phyloP scores from a whole-genome alignment of 441 rosid genomes.

The Erysimum pusillum region DNA sequence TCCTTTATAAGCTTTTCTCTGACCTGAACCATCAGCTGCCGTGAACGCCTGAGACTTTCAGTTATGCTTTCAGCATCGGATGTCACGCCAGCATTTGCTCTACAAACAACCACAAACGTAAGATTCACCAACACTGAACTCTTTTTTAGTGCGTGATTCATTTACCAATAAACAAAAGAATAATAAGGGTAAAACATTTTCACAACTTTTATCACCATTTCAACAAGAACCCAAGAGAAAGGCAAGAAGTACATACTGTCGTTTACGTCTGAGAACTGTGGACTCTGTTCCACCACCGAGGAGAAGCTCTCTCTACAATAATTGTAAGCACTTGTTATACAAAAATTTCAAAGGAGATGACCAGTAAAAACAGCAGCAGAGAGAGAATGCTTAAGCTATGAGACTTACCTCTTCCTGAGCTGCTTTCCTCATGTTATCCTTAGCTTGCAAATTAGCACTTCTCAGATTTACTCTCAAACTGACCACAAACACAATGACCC shows the following conservation, averaged over 20 bases:
- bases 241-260: slow-evolving; percentile 69
- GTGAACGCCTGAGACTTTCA: slow-evolving; percentile 91
- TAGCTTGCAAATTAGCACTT: slow-evolving; percentile 93
- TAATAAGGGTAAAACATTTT: background rate
- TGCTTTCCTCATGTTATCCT: slow-evolving; percentile 84
- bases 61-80: slow-evolving; percentile 97
- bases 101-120: slow-evolving; percentile 40
- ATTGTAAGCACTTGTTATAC: slow-evolving; percentile 27
- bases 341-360: background rate
- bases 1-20: slow-evolving; percentile 18
- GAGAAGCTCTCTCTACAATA: slow-evolving; percentile 86
- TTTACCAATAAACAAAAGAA: slow-evolving; percentile 11
- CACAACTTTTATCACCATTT: slow-evolving; percentile 5
- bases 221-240: background rate
- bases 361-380: background rate
- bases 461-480: slow-evolving; percentile 77
- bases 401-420: slow-evolving; percentile 80
- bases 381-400: slow-evolving; percentile 14
- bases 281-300: slow-evolving; percentile 97
- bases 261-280: slow-evolving; percentile 84
- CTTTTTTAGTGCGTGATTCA: background rate
- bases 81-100: slow-evolving; percentile 95
- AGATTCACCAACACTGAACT: slow-evolving; percentile 20
- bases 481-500: slow-evolving; percentile 37
- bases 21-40: slow-evolving; percentile 96